Evolutionary conservation across 441 rosid genomes (phyloP), one percentile per base, ranked within the genome.

Genomic region (Erysimum pusillum): DNA sequence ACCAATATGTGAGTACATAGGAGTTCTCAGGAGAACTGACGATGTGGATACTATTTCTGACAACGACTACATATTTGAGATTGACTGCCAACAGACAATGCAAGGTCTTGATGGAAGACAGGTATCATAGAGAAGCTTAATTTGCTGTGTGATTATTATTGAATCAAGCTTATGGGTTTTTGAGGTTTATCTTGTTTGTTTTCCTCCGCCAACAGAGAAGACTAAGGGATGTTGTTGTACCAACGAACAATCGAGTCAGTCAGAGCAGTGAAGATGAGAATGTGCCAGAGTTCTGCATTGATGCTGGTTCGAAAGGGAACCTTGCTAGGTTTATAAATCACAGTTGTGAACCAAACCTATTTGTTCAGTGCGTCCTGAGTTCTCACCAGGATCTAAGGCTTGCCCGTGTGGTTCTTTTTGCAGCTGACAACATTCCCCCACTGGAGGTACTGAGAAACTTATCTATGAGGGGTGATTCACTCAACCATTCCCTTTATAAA

Each of bases 41-140:
- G 99, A 96, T 69, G 54, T 87, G 57, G 97, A 91, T 54, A 81
- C 58, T 79, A 82, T 84, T 31, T 74, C 79, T 9, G 94, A 85
- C 64, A 96, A 96, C 39, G 85, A 87, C 49, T 96, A 83, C 77
- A 91, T 96, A 35, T 96, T 93, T 83, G 97, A 96, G 73, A 89
- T 96, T 46, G 99, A 96, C 75, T 96, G 99, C 85, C 76, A 87
- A 83, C 99, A 91, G 69, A 96, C 98, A 48, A 93, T 96, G 90
- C 86, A 70, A 59, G 94, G 97, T 18, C 86, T 89, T 44, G 95
- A 80, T 63, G 96, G 94, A 78, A 87, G 97, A 85, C 95, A 85
- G 95, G 98, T 90, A 82, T n/a, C 45, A 13, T 44, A 0, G 31
- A 56, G 45, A 72, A 56, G 36, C 36, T 69, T 61, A 5, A 25